Evolutionary conservation across 306 rosid species (phyloP), one percentile per base, ranked within the genome.

Genomic region (Aeschynomene evenia): DNA sequence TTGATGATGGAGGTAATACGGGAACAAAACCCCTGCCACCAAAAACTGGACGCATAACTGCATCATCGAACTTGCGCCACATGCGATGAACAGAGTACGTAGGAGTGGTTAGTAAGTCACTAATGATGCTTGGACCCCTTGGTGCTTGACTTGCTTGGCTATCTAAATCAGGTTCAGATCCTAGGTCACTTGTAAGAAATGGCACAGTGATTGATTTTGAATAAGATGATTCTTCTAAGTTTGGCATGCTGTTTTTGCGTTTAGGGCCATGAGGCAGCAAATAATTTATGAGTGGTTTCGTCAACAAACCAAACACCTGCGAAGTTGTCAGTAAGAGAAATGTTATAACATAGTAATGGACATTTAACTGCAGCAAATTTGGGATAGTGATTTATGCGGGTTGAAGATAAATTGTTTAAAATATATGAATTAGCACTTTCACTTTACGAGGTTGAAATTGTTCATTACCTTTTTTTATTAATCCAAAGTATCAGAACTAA

Each of bases 21-120:
- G 91, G 96, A 83, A 91, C 97, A 78, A 91, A 91, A 63, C 96
- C 97, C 68, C 99, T 85, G 50, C 99, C 99, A 5, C 99, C 99
- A 50, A 95, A 95, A 66, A 91, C 81, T 9, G 99, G 99, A 15
- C 97, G 96, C 99, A 95, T 95, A 77, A 91, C 29, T 50, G 92
- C 73, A 64, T 95, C 66, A 21, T 95, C 99, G 75, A 95, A 91
- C 72, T 73, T 89, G 23, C 97, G 92, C 99, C 99, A 95, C 56
- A 87, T 80, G 37, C 77, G 87, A 79, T 95, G 99, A 24, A 91
- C 96, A 0, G 92, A 81, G 73, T 89, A 89, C 0, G 95, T 89
- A 21, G 99, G 97, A 45, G 91, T 85, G 0, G 82, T 29, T 18
- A 91, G 83, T 57, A 95, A 88, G 19, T 77, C 92, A 2, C 97